Evolutionary conservation across 768 basidiomycete genomes (phyloP), one percentile per base, ranked within the genome.

Genomic region (Boletales sp.): DNA sequence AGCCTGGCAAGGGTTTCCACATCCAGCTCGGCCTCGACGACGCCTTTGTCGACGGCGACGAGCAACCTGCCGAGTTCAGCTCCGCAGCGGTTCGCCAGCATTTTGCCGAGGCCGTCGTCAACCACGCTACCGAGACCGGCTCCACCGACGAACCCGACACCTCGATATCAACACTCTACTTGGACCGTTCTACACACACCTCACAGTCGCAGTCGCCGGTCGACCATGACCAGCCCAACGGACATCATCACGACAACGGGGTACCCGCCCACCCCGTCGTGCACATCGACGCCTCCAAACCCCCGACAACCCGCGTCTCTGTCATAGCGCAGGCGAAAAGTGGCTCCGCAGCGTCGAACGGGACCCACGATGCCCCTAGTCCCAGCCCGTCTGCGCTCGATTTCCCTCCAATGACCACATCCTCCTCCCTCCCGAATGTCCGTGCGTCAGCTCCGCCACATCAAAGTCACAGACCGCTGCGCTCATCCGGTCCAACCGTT

Each of bases 401-500:
- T 39, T 62, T 60, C 33, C 67, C 46, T 51, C 18, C 51, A 5
- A 35, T 66, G 30, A 41, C 74, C 7, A 38, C 69, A 5, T 63
- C 74, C 2, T 46, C 70, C 21, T 63, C 72, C 25, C 49, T 64
- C 15, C 65, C 70, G 14, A 42, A 58, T 32, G 13, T 25, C 50
- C 65, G 46, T 41, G 58, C 34, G 46, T 42, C 50, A 2, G 67
- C 15, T 40, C 60, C 47, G 44, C 39, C 46, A 39, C 38, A 57
- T 41, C 49, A 51, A 37, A 57, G 43, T 40, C 79, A 80, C 59
- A 72, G 72, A 46, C 65, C 69, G 35, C 69, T 74, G 30, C 81
- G 80, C 18, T 83, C 86, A 4, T 61, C 68, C 12, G 86, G 87
- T 17, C 87, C 87, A 10, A 88, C 85, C 57, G 65, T 72, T 5